Percentiles rank a stretch among this genome's conserved stretches.
These are phyloP conservation scores for Clitopilus hobsonii DNA, from an alignment of 768 basidiomycete species.

Conservation along the genomic window DNA sequence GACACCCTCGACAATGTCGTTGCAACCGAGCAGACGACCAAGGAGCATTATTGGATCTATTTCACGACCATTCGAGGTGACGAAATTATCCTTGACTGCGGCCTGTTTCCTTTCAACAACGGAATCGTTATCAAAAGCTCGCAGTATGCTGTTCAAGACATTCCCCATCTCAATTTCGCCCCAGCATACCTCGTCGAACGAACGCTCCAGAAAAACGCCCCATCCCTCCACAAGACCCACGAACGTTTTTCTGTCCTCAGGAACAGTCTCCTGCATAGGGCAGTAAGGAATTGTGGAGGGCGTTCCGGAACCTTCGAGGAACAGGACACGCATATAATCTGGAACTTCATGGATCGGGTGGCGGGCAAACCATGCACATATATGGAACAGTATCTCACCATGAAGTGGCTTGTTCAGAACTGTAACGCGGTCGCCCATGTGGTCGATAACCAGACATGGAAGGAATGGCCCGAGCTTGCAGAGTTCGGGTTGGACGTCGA, in stretches of 20 bases:
- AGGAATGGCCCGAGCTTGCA: background rate
- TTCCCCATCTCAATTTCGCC: slow-evolving; percentile 4
- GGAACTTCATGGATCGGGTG: background rate
- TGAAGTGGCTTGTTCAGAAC: background rate
- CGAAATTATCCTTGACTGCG: slow-evolving; percentile 33
- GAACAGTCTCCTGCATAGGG: slow-evolving; percentile 15
- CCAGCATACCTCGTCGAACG: slow-evolving; percentile 22
- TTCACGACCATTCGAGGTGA: slow-evolving; percentile 39
- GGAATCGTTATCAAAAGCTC: slow-evolving; percentile 8
- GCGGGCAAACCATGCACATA: background rate
- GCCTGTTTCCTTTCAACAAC: slow-evolving; percentile 40
- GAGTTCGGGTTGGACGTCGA: background rate
- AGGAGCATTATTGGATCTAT: slow-evolving; percentile 47
- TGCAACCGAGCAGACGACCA: slow-evolving; percentile 32
- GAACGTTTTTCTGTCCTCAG: slow-evolving; percentile 25
- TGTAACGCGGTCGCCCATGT: background rate
- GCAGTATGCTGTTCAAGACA: slow-evolving; percentile 2
- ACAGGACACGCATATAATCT: background rate
- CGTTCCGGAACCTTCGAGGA: slow-evolving; percentile 1
- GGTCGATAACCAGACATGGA: background rate
- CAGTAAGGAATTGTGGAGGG: slow-evolving; percentile 8
- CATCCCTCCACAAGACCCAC: slow-evolving; percentile 9
- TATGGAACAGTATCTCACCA: background rate
- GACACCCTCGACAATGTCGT: slow-evolving; percentile 17
- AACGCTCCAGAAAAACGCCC: slow-evolving; percentile 7